Conservation (phyloP, 1,139 yeast genomes). For the Taphrina sp. region DNA sequence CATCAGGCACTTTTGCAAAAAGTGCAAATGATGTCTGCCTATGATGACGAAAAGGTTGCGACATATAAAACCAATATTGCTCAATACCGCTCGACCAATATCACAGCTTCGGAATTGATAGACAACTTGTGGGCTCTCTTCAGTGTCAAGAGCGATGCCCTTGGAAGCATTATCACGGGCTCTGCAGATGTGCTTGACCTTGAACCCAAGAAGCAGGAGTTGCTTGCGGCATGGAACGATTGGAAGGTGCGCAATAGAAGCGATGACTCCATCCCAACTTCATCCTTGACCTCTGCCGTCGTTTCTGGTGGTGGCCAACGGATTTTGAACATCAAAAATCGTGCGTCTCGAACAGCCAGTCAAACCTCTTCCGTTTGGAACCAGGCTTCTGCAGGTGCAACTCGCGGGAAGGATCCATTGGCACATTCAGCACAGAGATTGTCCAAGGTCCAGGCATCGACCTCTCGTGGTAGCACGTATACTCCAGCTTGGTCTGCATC, state of each 20-base stretch:
- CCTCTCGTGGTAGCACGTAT: constrained; percentile 14
- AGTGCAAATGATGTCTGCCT: constrained; percentile 16
- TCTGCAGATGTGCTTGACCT: constrained; percentile 30
- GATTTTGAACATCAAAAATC: constrained; percentile 30
- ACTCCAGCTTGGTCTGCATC: constrained; percentile 31
- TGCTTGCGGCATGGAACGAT: constrained; percentile 34
- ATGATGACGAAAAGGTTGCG: constrained; percentile 26
- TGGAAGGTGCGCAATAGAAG: constrained; percentile 31
- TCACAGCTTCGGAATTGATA: constrained; percentile 31
- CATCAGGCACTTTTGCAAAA: constrained; percentile 20
- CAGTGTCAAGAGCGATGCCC: constrained; percentile 10
- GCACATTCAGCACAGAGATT: constrained; percentile 2
- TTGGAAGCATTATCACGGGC: constrained; percentile 29
- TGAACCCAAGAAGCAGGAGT: constrained; percentile 30
- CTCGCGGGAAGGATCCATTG: background rate
- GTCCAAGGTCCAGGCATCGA: constrained; percentile 11
- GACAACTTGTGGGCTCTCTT: constrained; percentile 21
- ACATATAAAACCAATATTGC: constrained; percentile 28
- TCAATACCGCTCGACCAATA: constrained; percentile 25
- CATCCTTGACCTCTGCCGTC: constrained; percentile 9
- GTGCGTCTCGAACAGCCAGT: constrained; percentile 25
- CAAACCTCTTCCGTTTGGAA: constrained; percentile 35
- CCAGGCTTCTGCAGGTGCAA: constrained; percentile 13
- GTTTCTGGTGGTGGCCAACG: constrained; percentile 24
- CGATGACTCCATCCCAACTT: constrained; percentile 1